Conservation (phyloP, 768 basidiomycete species). For the Lenzites betulinus region DNA sequence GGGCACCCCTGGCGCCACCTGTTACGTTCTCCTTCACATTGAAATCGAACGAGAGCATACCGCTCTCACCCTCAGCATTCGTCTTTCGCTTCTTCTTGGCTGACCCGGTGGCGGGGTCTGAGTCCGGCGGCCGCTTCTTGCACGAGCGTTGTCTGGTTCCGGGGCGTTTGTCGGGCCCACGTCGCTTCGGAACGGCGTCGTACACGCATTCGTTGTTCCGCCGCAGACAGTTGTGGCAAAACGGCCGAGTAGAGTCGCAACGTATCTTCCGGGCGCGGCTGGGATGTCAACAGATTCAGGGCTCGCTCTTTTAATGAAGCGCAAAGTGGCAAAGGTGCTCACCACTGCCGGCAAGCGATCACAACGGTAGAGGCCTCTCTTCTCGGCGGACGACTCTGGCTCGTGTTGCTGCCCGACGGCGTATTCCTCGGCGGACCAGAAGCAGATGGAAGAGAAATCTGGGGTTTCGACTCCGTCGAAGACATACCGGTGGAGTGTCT, state of each 20-base stretch:
- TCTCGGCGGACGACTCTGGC: conserved; percentile 26
- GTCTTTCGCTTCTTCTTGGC: conserved; percentile 39
- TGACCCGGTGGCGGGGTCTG: conserved; percentile 26
- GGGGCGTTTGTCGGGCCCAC: conserved; percentile 85
- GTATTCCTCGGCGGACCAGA: conserved; percentile 22
- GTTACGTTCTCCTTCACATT: conserved; percentile 44
- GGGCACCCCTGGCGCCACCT: conserved; percentile 24
- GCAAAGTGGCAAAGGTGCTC: conserved; percentile 35
- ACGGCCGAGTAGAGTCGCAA: conserved; percentile 81
- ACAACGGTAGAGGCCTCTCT: conserved; percentile 56
- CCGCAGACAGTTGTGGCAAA: conserved; percentile 81
- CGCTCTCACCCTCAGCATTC: conserved; percentile 27
- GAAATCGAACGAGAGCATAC: conserved; percentile 28
- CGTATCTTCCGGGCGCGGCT: conserved; percentile 85
- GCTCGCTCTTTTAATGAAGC: conserved; percentile 10
- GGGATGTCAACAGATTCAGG: conserved; percentile 35
- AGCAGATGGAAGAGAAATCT: conserved; percentile 21
- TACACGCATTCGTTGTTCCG: conserved; percentile 79
- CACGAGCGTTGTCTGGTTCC: conserved; percentile 82
- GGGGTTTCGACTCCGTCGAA: conserved; percentile 22
- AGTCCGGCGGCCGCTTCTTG: conserved; percentile 71
- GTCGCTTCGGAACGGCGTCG: conserved; percentile 76
- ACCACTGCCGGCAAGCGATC: conserved; percentile 87
- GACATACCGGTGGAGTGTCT: conserved; percentile 26
- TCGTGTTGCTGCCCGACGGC: conserved; percentile 27